These are phyloP conservation scores for Monilinia laxa DNA, from an alignment of 2,329 filamentous ascomycete genomes.

Conservation along the genomic window DNA sequence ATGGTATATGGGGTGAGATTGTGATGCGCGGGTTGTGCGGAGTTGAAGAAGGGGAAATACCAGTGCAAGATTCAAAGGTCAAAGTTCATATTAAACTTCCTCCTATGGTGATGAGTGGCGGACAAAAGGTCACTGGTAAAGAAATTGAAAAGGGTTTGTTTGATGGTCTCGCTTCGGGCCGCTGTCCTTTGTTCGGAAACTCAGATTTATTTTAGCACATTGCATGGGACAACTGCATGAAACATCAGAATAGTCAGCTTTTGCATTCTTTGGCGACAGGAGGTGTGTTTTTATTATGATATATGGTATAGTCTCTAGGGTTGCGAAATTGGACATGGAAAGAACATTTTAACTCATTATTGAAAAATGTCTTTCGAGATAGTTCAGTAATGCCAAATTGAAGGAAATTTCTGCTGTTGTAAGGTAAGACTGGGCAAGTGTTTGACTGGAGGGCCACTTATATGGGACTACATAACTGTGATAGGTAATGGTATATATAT, in stretches of 20 bases:
- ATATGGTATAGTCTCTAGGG: accelerated
- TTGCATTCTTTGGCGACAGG: not conserved
- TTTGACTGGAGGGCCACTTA: no score
- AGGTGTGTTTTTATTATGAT: no score
- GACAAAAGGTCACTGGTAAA: not conserved
- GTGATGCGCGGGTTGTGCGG: not conserved
- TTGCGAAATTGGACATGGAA: no score
- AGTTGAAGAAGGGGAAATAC: no score
- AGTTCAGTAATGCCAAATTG: no score
- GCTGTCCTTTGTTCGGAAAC: not conserved
- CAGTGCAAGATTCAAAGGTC: not conserved
- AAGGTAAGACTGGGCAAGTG: not conserved
- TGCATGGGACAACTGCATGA: not conserved
- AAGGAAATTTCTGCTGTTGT: not conserved
- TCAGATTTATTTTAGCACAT: not conserved
- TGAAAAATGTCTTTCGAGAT: accelerated
- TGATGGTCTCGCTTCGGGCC: not conserved
- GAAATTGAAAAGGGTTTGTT: not conserved
- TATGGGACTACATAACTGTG: no score
- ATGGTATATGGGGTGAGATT: no score
- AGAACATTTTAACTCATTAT: not conserved
- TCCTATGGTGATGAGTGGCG: not conserved
- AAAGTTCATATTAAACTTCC: not conserved
- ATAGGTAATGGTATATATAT: no score
- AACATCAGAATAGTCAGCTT: not conserved